Evolutionary conservation across 345 rosid genomes (phyloP).

Genomic region (Populus pruinosa): DNA sequence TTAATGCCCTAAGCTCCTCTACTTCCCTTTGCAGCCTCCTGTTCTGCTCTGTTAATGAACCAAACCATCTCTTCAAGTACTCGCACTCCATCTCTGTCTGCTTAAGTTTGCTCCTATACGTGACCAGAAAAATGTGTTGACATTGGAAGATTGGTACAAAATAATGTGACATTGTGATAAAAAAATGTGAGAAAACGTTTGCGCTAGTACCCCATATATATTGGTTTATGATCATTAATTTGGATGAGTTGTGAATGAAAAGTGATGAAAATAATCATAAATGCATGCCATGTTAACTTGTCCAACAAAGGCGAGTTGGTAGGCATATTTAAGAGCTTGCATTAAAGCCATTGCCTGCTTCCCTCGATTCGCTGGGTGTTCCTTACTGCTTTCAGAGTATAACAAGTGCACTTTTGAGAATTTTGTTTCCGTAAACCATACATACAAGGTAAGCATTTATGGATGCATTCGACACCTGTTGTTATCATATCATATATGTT

Average conservation of each 20-base stretch:
- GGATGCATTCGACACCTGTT: background rate
- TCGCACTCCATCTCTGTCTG: conserved; percentile 97
- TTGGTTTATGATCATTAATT: background rate
- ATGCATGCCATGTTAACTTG: background rate
- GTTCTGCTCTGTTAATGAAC: conserved; percentile 88
- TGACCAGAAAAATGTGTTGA: background rate
- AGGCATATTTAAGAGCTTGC: conserved; percentile 9
- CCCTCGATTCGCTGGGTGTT: background rate
- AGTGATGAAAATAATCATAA: background rate
- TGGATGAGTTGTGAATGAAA: background rate
- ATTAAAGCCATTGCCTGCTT: background rate
- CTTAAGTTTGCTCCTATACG: conserved; percentile 79
- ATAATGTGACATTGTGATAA: background rate
- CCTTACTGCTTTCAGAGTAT: background rate
- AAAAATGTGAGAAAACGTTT: background rate
- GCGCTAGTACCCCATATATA: background rate
- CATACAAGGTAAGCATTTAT: background rate
- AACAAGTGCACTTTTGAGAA: background rate
- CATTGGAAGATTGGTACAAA: background rate
- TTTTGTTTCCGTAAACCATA: background rate
- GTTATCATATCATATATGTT: background rate
- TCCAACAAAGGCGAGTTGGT: conserved; percentile 4
- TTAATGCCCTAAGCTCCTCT: conserved; percentile 87
- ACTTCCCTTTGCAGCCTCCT: conserved; percentile 82
- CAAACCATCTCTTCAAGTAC: conserved; percentile 89